phyloP scores from a whole-genome alignment of 1,284 basidiomycete genomes.

The Pulchroboletus neoregius region DNA sequence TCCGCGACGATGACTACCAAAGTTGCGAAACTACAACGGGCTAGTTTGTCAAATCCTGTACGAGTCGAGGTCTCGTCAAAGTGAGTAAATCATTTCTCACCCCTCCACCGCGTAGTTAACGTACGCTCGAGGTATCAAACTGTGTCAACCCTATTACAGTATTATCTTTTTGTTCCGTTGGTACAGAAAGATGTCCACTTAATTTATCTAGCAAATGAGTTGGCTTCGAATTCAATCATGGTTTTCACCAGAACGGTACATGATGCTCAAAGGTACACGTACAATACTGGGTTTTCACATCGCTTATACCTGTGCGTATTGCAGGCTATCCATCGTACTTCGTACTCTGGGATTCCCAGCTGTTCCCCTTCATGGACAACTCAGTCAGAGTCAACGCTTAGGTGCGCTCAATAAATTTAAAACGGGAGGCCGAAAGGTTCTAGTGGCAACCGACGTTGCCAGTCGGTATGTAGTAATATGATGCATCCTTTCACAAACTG shows the following conservation, averaged over 20 bases:
- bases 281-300: background rate
- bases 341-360: constrained; percentile 92
- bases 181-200: constrained; percentile 92
- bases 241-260: constrained; percentile 96
- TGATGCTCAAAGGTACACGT: constrained; percentile 76
- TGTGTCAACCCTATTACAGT: constrained; percentile 91
- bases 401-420: constrained; percentile 98
- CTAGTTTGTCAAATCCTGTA: constrained; percentile 94
- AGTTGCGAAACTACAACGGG: constrained; percentile 94
- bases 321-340: constrained; percentile 83
- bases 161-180: constrained; percentile 93
- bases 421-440: constrained; percentile 84
- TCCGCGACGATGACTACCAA: constrained; percentile 99
- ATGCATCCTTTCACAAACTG: constrained; percentile 3
- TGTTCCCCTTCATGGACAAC: constrained; percentile 93
- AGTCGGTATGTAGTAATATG: constrained; percentile 57
- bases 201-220: constrained; percentile 84
- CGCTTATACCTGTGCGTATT: constrained; percentile 1
- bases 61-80: constrained; percentile 92
- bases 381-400: constrained; percentile 90
- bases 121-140: constrained; percentile 81
- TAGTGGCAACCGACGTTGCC: constrained; percentile 98
- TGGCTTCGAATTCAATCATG: constrained; percentile 92
- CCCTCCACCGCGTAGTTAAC: constrained; percentile 5
- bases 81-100: constrained; percentile 43